These are phyloP conservation scores for Alternaria conjuncta DNA, from an alignment of 2,329 filamentous ascomycete genomes.

Conservation along the genomic window DNA sequence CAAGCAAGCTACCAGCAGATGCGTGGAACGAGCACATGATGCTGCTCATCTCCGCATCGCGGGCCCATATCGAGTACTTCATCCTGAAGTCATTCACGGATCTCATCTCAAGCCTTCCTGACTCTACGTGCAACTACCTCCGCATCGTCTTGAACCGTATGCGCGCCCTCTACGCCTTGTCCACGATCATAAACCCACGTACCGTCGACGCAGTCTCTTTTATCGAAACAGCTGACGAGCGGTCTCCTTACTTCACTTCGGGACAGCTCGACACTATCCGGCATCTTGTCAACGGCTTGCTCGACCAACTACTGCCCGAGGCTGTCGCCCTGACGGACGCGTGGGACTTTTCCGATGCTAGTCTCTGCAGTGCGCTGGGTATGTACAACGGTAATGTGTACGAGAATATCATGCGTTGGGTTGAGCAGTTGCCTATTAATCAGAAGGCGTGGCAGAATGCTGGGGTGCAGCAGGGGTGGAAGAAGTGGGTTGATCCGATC, in stretches of 20 bases:
- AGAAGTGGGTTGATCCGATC: conserved; percentile 7
- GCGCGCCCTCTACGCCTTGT: conserved; percentile 55
- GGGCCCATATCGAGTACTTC: conserved; percentile 36
- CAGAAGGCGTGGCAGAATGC: not conserved
- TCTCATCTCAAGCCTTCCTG: not conserved
- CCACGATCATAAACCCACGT: conserved; percentile 47
- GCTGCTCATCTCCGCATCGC: conserved; percentile 29
- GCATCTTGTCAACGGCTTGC: conserved; percentile 37
- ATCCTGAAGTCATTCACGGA: conserved; percentile 27
- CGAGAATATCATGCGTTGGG: conserved; percentile 52
- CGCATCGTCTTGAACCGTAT: conserved; percentile 29
- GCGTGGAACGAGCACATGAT: conserved; percentile 40
- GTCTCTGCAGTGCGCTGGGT: conserved; percentile 58
- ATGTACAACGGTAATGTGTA: conserved; percentile 59
- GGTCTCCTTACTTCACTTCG: not conserved
- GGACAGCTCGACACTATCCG: conserved; percentile 49
- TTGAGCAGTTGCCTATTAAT: conserved; percentile 36
- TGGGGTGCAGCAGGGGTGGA: conserved; percentile 3
- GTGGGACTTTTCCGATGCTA: conserved; percentile 59
- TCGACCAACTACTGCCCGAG: conserved; percentile 55
- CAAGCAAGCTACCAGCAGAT: conserved; percentile 11
- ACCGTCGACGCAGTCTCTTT: conserved; percentile 35
- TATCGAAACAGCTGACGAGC: conserved; percentile 17
- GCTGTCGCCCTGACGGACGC: conserved; percentile 57
- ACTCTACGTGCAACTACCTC: conserved; percentile 14